Evolutionary conservation across 164 flowering plant species (phyloP), one percentile per base, ranked within the genome.

Genomic region (Umbellularia californica): DNA sequence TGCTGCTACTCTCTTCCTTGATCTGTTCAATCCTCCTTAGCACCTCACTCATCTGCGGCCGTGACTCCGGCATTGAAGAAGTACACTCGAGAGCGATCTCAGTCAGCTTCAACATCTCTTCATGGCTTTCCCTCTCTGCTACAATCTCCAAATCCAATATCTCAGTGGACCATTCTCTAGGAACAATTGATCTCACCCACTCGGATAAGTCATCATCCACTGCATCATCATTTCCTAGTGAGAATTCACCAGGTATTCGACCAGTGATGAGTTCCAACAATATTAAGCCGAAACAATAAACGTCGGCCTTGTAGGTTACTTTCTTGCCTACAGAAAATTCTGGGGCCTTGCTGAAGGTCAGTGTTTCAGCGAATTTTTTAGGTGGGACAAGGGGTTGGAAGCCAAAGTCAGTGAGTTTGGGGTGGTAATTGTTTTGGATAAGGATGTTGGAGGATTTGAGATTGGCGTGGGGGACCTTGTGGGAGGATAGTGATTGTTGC

Each of bases 401-500:
- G 50, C 94, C 94, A 62, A 77, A 87, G 62, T 89, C 89, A 12
- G 87, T 71, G 63, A 90, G 85, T 78, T 86, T 89, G 6, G 86
- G 63, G 10, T 69, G 82, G 75, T 66, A 17, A 28, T 60, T 47
- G 22, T 23, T 72, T 1, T 69, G 60, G 75, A 90, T 68, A 11
- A 90, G 84, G 15, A 90, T 79, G 60, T 90, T 89, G 67, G 90
- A 82, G 2, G 94, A 89, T 72, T 89, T 89, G 73, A 90, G 87
- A 80, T 89, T 89, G 50, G 79, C 92, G 71, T 90, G 94, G 51
- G 89, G 90, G 25, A 83, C 87, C 62, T 72, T 86, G 58, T 82
- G 85, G 47, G 83, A 79, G 51, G 86, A 77, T 20, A 83, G 75
- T 68, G 83, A 77, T 62, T 85, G 85, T 75, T 89, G 92, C 24